phyloP scores from a whole-genome alignment of 2,329 filamentous ascomycete species.

The Aspergillus persii region DNA sequence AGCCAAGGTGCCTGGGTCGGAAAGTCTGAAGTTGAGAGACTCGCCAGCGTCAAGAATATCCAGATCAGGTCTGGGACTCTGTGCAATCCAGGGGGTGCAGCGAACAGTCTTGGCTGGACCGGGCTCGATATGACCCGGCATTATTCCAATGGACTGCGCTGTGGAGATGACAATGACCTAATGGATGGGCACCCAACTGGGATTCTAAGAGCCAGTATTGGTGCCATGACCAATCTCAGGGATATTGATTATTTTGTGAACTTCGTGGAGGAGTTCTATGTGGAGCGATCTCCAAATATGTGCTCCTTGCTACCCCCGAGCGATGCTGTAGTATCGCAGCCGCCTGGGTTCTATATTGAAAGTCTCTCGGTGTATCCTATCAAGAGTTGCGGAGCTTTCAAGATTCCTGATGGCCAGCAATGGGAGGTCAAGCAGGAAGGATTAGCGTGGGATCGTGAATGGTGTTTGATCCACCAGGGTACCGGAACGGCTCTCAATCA shows the following conservation, averaged over 20 bases:
- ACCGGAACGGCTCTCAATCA: slow-evolving; percentile 83
- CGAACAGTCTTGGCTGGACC: slow-evolving; percentile 67
- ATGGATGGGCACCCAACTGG: slow-evolving; percentile 84
- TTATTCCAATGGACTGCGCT: slow-evolving; percentile 80
- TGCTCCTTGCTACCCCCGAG: slow-evolving; percentile 16
- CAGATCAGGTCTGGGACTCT: slow-evolving; percentile 85
- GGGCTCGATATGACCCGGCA: slow-evolving; percentile 82
- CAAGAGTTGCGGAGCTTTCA: slow-evolving; percentile 85
- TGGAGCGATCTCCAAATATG: slow-evolving; percentile 33
- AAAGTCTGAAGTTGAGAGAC: slow-evolving; percentile 81
- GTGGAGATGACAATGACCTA: slow-evolving; percentile 78
- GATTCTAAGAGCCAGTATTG: slow-evolving; percentile 78
- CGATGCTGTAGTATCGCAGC: background rate
- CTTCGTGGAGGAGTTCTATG: slow-evolving; percentile 71
- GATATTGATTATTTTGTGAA: slow-evolving; percentile 71
- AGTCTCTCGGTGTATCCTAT: slow-evolving; percentile 79
- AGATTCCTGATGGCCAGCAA: slow-evolving; percentile 58
- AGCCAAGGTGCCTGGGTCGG: slow-evolving; percentile 71
- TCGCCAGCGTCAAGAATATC: slow-evolving; percentile 73
- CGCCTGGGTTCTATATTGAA: slow-evolving; percentile 54
- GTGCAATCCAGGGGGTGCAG: slow-evolving; percentile 88
- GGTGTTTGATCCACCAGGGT: slow-evolving; percentile 87
- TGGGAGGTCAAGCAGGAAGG: slow-evolving; percentile 85
- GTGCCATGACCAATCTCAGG: slow-evolving; percentile 77
- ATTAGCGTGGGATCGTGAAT: slow-evolving; percentile 91